Conservation (phyloP, 306 rosid genomes). For the Dryas alaskensis region DNA sequence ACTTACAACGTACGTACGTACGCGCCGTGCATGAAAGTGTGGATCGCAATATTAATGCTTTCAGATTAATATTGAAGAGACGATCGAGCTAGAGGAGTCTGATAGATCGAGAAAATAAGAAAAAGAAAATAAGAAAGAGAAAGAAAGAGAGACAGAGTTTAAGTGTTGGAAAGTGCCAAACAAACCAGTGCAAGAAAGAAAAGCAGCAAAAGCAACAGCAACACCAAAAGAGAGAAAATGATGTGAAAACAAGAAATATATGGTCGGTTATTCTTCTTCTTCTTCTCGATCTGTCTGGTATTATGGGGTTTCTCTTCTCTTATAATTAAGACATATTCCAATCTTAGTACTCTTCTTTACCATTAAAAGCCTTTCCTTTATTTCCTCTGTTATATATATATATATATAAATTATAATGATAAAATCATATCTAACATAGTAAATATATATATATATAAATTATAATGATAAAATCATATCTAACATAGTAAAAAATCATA, state of each 20-base stretch:
- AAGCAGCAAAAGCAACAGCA: constrained; percentile 43
- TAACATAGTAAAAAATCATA: too few species aligned
- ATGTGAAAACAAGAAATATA: constrained; percentile 44
- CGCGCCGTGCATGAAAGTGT: background rate
- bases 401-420: background rate
- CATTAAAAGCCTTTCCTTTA: background rate
- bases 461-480: too few species aligned
- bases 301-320: constrained; percentile 35
- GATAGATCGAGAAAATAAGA: background rate
- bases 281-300: constrained; percentile 37
- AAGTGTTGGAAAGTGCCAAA: constrained; percentile 61
- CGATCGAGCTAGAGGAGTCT: too few species aligned
- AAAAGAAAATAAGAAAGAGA: background rate
- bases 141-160: constrained; percentile 19
- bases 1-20: too few species aligned
- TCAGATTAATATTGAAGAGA: too few species aligned
- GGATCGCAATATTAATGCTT: background rate
- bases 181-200: constrained; percentile 33
- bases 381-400: background rate
- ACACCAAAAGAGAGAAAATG: constrained; percentile 43
- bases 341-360: background rate
- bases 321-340: background rate
- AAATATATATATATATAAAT: background rate
- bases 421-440: too few species aligned
- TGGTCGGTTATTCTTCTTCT: constrained; percentile 27